Evolutionary conservation across 202 grass and related monocot species (phyloP).

Genomic region (Panicum virgatum): DNA sequence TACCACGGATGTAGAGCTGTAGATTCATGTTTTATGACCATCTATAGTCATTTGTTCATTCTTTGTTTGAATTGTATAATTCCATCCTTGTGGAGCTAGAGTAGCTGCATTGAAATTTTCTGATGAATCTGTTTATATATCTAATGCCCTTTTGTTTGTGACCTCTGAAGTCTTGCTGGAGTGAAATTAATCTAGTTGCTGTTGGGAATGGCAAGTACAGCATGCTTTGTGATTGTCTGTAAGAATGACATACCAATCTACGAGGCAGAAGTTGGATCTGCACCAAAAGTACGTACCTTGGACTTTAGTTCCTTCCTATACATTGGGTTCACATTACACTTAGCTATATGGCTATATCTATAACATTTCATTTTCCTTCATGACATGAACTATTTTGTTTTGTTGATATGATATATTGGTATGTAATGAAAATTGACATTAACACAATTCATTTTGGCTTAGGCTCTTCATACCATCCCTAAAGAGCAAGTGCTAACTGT

Average conservation of each 20-base stretch:
- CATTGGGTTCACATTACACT: conserved; percentile 18
- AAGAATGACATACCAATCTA: conserved; percentile 91
- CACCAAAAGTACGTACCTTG: conserved; percentile 48
- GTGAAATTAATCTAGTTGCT: neutral
- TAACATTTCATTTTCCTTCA: conserved; percentile 1
- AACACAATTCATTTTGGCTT: conserved; percentile 13
- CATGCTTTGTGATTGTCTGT: conserved; percentile 86
- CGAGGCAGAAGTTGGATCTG: conserved; percentile 81
- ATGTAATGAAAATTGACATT: neutral
- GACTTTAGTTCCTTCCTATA: conserved; percentile 30
- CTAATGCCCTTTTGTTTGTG: neutral
- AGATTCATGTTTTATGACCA: conserved; percentile 7
- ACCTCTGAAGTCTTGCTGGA: conserved; percentile 6
- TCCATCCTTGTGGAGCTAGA: conserved; percentile 17
- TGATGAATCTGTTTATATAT: conserved; percentile 6
- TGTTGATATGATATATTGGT: conserved; percentile 4
- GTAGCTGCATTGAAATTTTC: neutral
- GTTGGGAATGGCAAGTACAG: conserved; percentile 78
- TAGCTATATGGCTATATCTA: neutral
- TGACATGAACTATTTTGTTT: neutral
- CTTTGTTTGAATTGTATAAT: conserved; percentile 7
- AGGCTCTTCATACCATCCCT: neutral
- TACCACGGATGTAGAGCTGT: neutral
- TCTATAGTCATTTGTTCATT: conserved; percentile 9
- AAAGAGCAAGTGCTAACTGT: neutral